phyloP scores from a whole-genome alignment of 2,329 filamentous ascomycete species.

The Aspergillus sclerotialis region DNA sequence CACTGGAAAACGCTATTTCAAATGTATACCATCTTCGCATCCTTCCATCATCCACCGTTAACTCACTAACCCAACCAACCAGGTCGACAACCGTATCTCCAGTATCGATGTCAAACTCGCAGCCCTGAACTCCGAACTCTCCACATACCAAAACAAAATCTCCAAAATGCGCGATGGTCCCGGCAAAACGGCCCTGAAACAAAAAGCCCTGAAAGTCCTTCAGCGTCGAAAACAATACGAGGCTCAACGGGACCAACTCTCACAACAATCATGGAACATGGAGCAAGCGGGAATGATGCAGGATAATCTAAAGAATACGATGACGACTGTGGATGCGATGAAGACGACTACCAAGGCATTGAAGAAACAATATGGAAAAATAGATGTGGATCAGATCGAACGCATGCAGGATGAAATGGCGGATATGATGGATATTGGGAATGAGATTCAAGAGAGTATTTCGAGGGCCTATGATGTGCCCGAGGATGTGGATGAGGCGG shows the following conservation, averaged over 20 bases:
- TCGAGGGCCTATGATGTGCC: constrained; percentile 87
- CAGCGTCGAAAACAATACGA: constrained; percentile 94
- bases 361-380: constrained; percentile 90
- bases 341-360: constrained; percentile 93
- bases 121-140: constrained; percentile 82
- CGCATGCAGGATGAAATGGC: constrained; percentile 98
- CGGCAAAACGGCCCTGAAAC: constrained; percentile 84
- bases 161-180: constrained; percentile 91
- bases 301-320: constrained; percentile 96
- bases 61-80: constrained; percentile 2
- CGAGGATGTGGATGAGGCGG: constrained; percentile 93
- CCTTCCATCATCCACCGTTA: constrained; percentile 5
- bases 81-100: constrained; percentile 75
- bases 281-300: constrained; percentile 98
- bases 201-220: constrained; percentile 89
- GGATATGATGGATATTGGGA: constrained; percentile 92
- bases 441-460: constrained; percentile 95
- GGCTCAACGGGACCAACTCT: constrained; percentile 83
- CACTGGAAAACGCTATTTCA: constrained; percentile 71
- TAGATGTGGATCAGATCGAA: constrained; percentile 97
- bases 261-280: constrained; percentile 97
- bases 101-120: constrained; percentile 92
- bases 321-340: constrained; percentile 97
- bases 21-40: constrained; percentile 50
- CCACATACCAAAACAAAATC: constrained; percentile 79